Evolutionary conservation across 495 filamentous ascomycete genomes (phyloP).

Genomic region (Tuber borchii): DNA sequence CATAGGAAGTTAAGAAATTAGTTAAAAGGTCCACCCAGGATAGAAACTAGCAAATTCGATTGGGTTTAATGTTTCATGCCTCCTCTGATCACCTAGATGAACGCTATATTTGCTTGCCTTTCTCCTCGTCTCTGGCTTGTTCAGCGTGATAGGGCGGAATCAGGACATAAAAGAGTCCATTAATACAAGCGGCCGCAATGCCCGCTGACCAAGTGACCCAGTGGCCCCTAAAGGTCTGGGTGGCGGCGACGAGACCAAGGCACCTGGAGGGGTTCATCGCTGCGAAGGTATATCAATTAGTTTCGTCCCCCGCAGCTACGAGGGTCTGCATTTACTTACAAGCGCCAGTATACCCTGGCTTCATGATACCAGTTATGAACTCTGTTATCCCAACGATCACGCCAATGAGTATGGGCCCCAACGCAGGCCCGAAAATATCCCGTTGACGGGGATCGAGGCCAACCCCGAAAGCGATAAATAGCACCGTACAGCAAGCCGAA

Average conservation of each 20-base stretch:
- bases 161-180: conserved; percentile 9
- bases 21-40: neutral
- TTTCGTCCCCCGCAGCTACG: neutral
- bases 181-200: neutral
- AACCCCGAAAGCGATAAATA: conserved; percentile 50
- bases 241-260: conserved; percentile 16
- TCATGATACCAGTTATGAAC: conserved; percentile 47
- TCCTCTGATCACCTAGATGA: neutral
- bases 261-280: conserved; percentile 20
- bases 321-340: conserved; percentile 6
- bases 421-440: conserved; percentile 49
- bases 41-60: neutral
- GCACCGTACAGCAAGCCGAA: conserved; percentile 43
- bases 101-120: neutral
- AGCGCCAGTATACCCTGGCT: conserved; percentile 48
- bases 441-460: conserved; percentile 54
- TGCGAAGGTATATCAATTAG: neutral
- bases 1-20: neutral
- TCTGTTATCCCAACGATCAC: conserved; percentile 47
- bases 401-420: conserved; percentile 52
- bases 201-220: conserved; percentile 11
- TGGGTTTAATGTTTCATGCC: neutral
- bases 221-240: conserved; percentile 12
- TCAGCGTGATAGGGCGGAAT: conserved; percentile 14
- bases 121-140: neutral